Percentiles rank a stretch among this genome's conserved stretches.
These are phyloP conservation scores for Brassica rapa DNA, from an alignment of 345 rosid species.

Conservation along the genomic window DNA sequence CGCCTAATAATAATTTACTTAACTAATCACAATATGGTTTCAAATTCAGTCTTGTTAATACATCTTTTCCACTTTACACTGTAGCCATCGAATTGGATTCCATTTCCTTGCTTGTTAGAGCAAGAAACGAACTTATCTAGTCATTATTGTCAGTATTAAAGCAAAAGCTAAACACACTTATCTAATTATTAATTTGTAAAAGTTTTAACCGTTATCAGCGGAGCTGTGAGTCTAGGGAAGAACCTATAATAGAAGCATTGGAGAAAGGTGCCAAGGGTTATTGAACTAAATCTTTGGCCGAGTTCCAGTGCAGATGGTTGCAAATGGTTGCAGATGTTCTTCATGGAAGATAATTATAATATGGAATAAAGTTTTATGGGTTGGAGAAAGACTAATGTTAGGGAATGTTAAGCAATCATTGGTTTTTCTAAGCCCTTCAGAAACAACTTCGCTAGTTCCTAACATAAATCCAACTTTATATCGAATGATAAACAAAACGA, in stretches of 20 bases:
- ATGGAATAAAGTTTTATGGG: too few relatives aligned
- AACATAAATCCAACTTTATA: too few relatives aligned
- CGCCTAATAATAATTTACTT: background rate
- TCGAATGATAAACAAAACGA: too few relatives aligned
- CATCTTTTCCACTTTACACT: background rate
- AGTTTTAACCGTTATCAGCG: background rate
- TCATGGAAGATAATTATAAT: too few relatives aligned
- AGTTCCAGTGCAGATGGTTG: background rate
- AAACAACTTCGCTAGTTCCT: too few relatives aligned
- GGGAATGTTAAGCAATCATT: too few relatives aligned
- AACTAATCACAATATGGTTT: background rate
- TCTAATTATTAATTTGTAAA: background rate
- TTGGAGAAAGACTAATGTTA: too few relatives aligned
- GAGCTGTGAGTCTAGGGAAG: background rate
- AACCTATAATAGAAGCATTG: background rate
- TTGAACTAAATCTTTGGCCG: background rate
- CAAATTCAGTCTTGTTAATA: background rate
- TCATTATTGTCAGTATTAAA: background rate
- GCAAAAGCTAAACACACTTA: background rate
- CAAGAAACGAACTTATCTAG: conserved; percentile 3
- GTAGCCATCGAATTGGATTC: background rate
- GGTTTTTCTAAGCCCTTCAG: too few relatives aligned
- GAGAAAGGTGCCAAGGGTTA: background rate
- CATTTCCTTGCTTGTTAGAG: background rate
- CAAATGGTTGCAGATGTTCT: too few relatives aligned